A percentile compares a stretch with the other conserved stretches of the same genome.
Evolutionary conservation across 352 stramenopile genomes (phyloP).

Genomic region (Vaucheria bursata): DNA sequence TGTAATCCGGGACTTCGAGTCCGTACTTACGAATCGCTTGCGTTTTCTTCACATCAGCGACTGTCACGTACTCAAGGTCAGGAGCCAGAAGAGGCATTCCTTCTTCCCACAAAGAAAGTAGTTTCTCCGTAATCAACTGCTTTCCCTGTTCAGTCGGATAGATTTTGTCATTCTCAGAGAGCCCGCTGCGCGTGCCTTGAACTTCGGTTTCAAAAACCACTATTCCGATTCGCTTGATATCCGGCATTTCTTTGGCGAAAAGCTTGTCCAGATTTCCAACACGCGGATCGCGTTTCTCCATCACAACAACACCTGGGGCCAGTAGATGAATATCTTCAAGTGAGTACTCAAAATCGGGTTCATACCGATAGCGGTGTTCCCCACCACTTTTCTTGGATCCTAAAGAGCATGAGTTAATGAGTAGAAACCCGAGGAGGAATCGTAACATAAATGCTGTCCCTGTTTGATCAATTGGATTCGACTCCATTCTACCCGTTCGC

Average conservation of each 20-base stretch:
- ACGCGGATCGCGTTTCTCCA: background rate
- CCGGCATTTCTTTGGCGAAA: background rate
- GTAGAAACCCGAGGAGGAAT: too few species aligned
- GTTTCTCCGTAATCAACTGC: background rate
- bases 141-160: background rate
- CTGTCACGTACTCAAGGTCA: too few species aligned
- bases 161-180: background rate
- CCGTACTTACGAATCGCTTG: too few species aligned
- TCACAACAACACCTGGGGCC: background rate
- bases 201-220: conserved; percentile 5
- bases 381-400: background rate
- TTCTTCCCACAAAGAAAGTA: too few species aligned
- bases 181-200: background rate
- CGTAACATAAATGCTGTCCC: too few species aligned
- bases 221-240: background rate
- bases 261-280: background rate
- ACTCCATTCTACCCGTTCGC: too few species aligned
- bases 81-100: too few species aligned
- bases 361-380: too few species aligned
- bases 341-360: too few species aligned
- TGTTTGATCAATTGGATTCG: too few species aligned
- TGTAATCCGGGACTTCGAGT: background rate
- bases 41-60: too few species aligned
- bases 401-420: background rate
- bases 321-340: background rate